These are phyloP conservation scores for Mycena leptocephala DNA, from an alignment of 768 basidiomycete species.

Conservation along the genomic window DNA sequence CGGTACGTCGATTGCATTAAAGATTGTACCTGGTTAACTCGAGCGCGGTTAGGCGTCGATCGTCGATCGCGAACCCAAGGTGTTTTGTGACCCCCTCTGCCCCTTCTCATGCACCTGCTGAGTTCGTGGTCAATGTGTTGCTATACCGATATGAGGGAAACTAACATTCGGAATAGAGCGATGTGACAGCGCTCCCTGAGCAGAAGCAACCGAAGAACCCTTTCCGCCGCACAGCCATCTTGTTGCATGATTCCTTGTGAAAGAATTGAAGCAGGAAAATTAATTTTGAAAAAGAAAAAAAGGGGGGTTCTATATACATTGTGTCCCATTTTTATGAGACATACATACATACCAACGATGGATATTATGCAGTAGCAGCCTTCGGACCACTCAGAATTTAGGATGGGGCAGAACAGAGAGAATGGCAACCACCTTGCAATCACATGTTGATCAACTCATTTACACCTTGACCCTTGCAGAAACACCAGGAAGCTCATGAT, in stretches of 20 bases:
- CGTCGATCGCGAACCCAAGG: background rate
- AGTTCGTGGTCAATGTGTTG: background rate
- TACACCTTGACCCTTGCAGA: too few relatives aligned
- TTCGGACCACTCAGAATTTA: background rate
- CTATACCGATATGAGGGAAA: background rate
- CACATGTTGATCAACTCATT: too few relatives aligned
- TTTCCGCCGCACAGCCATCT: background rate
- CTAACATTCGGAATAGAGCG: background rate
- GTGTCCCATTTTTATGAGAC: background rate
- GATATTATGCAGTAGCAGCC: background rate
- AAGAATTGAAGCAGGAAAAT: background rate
- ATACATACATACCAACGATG: background rate
- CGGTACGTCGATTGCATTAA: constrained; percentile 5
- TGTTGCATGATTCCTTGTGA: background rate
- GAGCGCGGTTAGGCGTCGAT: background rate
- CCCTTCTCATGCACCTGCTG: background rate
- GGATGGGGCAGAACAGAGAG: background rate
- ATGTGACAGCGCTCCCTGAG: background rate
- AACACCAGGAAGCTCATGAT: too few relatives aligned
- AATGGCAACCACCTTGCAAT: too few relatives aligned
- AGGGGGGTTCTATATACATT: background rate
- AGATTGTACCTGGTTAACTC: constrained; percentile 5
- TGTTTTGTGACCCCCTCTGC: background rate
- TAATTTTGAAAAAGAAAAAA: background rate
- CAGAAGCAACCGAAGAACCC: too few relatives aligned